phyloP scores from a whole-genome alignment of 169 alveolate genomes.

The Plasmodium gonderi region DNA sequence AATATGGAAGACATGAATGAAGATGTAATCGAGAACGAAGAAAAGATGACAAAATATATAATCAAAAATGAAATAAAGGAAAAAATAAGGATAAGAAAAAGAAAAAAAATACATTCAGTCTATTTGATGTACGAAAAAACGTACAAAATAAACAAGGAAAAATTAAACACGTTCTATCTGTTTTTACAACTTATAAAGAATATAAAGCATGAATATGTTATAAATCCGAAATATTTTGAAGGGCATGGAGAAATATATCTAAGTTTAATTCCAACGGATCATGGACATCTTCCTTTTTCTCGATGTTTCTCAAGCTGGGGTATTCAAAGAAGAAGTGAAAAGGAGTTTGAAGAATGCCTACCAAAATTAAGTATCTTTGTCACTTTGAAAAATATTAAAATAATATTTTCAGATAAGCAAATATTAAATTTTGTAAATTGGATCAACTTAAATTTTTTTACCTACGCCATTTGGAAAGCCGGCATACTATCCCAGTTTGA shows the following conservation, averaged over 20 bases:
- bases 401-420: constrained; percentile 71
- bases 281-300: constrained; percentile 72
- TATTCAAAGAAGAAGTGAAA: constrained; percentile 58
- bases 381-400: constrained; percentile 69
- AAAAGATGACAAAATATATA: constrained; percentile 18
- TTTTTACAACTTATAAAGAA: constrained; percentile 69
- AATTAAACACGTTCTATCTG: constrained; percentile 28
- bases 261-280: constrained; percentile 74
- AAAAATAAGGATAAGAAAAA: constrained; percentile 59
- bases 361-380: constrained; percentile 65
- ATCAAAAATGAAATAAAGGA: constrained; percentile 65
- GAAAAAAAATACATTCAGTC: constrained; percentile 66
- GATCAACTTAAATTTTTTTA: constrained; percentile 44
- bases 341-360: constrained; percentile 72
- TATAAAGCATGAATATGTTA: constrained; percentile 69
- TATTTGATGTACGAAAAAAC: constrained; percentile 71
- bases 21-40: constrained; percentile 16
- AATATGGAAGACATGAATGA: background rate
- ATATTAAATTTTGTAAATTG: constrained; percentile 56
- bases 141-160: constrained; percentile 58
- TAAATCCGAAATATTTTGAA: constrained; percentile 62
- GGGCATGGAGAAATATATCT: constrained; percentile 73
- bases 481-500: constrained; percentile 73
- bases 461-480: constrained; percentile 52
- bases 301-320: constrained; percentile 76